Base-by-base conservation (phyloP, 108 stramenopile genomes). In the Parmales sp. region DNA sequence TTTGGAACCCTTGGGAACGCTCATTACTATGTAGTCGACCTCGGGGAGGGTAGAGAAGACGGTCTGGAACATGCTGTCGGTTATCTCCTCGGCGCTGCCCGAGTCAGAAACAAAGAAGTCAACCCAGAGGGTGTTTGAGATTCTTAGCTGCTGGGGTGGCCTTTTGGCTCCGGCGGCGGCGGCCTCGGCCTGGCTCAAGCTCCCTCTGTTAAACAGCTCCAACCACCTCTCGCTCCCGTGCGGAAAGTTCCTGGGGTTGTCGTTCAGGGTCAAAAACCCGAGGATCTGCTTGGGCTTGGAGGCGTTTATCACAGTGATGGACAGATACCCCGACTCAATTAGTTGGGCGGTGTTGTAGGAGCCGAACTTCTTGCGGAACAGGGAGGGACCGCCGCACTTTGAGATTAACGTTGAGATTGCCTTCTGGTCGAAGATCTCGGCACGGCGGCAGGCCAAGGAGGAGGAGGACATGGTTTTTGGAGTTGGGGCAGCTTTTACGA, bases 111-210 rank as follows among this genome's bases (percentile, higher is more conserved):
- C 41, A 19, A 65, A 39, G 16, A 78, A 76, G 41, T 78, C 77
- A 13, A 73, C 37, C 74, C 74, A 78, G 13, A 76, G 51, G 2
- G 75, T 69, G 67, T 76, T 76, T n/a, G n/a, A n/a, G n/a, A n/a
- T n/a, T n/a, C n/a, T n/a, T n/a, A n/a, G n/a, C n/a, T n/a, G n/a
- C n/a, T n/a, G n/a, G n/a, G n/a, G n/a, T n/a, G n/a, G n/a, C n/a
- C n/a, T n/a, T n/a, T n/a, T n/a, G n/a, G n/a, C n/a, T n/a, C n/a
- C n/a, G n/a, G n/a, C n/a, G n/a, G n/a, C n/a, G n/a, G n/a, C n/a
- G 2, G 28, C 31, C 28, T 26, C 66, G n/a, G n/a, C n/a, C n/a
- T n/a, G n/a, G n/a, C n/a, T n/a, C n/a, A n/a, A n/a, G n/a, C n/a
- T n/a, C n/a, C n/a, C n/a, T n/a, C n/a, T n/a, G 5, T 28, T 3